phyloP scores from a whole-genome alignment of 306 rosid species.

The Ormosia emarginata region DNA sequence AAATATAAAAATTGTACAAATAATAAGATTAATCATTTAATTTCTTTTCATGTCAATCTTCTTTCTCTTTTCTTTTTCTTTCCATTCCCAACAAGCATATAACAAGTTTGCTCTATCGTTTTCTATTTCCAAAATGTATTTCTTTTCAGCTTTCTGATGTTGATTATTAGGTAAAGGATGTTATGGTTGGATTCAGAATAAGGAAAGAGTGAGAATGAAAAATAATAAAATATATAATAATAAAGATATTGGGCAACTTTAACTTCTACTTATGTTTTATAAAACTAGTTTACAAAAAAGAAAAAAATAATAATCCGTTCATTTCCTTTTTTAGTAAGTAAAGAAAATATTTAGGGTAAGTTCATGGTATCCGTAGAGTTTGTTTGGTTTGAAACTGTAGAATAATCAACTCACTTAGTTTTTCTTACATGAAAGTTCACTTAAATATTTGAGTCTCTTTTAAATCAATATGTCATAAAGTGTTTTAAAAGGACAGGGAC shows the following conservation, averaged over 20 bases:
- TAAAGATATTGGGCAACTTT: background rate
- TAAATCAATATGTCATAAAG: slow-evolving; percentile 10
- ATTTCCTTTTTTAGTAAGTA: background rate
- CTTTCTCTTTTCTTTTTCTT: background rate
- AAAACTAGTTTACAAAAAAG: background rate
- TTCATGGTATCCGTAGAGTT: slow-evolving; percentile 16
- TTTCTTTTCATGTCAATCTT: slow-evolving; percentile 6
- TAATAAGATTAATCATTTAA: too few species aligned
- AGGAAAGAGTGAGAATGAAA: background rate
- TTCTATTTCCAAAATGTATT: slow-evolving; percentile 7
- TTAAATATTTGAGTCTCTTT: slow-evolving; percentile 6
- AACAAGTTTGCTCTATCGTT: slow-evolving; percentile 2
- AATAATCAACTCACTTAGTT: background rate
- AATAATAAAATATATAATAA: background rate
- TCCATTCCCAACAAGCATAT: background rate
- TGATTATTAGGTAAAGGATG: slow-evolving; percentile 24
- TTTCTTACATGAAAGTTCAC: background rate
- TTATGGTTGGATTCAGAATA: slow-evolving; percentile 14
- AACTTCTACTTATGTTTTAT: background rate
- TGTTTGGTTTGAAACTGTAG: slow-evolving; percentile 19
- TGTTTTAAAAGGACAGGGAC: background rate
- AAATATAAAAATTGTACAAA: too few species aligned
- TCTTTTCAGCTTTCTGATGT: background rate
- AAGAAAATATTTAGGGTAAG: background rate
- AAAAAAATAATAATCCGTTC: background rate